These are phyloP conservation scores for Leishmania turanica DNA, from an alignment of 208 protist species.

Conservation along the genomic window DNA sequence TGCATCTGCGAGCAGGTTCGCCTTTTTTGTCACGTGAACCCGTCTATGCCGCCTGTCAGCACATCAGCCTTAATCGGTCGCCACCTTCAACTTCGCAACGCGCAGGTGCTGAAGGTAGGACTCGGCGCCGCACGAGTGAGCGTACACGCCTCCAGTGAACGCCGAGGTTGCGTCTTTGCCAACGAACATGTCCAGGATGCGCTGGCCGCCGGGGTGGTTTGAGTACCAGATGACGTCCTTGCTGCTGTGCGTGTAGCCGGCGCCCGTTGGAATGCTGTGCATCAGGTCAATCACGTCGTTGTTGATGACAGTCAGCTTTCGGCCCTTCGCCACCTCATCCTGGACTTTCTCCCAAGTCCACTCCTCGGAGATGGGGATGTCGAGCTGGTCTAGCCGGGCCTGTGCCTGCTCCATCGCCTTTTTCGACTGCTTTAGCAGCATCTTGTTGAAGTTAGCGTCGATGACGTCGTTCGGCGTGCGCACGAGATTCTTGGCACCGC, in stretches of 20 bases:
- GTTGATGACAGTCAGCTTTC: constrained; percentile 69
- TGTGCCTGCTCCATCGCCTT: constrained; percentile 39
- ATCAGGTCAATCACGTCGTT: constrained; percentile 74
- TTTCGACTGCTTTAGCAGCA: constrained; percentile 51
- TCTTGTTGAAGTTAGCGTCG: constrained; percentile 56
- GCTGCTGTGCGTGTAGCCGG: constrained; percentile 69
- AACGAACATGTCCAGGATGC: constrained; percentile 71
- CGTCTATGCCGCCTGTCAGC: background rate
- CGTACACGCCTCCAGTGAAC: constrained; percentile 78
- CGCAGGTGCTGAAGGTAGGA: constrained; percentile 67
- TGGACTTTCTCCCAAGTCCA: constrained; percentile 76
- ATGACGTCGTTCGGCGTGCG: constrained; percentile 68
- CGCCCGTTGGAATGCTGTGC: constrained; percentile 52
- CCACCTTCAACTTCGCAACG: constrained; percentile 51
- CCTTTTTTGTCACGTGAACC: background rate
- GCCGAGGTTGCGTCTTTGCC: constrained; percentile 77
- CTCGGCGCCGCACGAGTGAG: constrained; percentile 64
- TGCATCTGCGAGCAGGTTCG: background rate
- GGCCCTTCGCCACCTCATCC: constrained; percentile 54
- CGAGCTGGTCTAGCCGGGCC: constrained; percentile 45
- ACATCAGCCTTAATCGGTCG: constrained; percentile 1
- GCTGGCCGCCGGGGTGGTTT: constrained; percentile 77
- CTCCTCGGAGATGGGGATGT: constrained; percentile 37
- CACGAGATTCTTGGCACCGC: constrained; percentile 66
- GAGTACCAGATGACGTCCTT: constrained; percentile 72